Percentiles rank a stretch among this genome's conserved stretches.
These are phyloP conservation scores for Penicillium sp. DNA, from an alignment of 2,329 filamentous ascomycete species.

Conservation along the genomic window DNA sequence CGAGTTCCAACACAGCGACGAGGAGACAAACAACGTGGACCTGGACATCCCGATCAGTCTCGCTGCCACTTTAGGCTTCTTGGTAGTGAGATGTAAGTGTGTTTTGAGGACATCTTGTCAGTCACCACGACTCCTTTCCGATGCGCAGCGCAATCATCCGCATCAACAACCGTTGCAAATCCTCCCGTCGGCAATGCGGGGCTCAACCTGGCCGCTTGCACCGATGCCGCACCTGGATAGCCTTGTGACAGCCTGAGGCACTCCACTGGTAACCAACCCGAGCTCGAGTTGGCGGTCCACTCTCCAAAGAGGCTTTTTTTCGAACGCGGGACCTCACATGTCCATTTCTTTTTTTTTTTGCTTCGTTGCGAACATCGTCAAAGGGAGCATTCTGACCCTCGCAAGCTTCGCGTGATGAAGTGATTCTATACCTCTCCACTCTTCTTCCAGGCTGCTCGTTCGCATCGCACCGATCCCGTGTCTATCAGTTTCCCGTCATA, in stretches of 20 bases:
- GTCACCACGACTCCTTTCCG: no score
- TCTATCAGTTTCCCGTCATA: constrained; percentile 1
- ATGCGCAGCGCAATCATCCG: no score
- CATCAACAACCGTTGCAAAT: no score
- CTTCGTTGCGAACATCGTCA: not conserved
- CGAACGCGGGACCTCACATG: constrained; percentile 32
- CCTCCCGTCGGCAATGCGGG: constrained; percentile 14
- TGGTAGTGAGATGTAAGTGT: no score
- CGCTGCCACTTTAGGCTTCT: not conserved
- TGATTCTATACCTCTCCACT: constrained; percentile 24
- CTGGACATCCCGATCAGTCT: not conserved
- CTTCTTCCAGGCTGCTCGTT: constrained; percentile 2
- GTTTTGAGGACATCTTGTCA: no score
- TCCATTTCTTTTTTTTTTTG: constrained; percentile 14
- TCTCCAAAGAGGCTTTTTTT: constrained; percentile 32
- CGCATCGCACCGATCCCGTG: not conserved
- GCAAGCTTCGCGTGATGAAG: constrained; percentile 26
- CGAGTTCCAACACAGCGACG: not conserved
- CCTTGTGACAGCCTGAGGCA: constrained; percentile 23
- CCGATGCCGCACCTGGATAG: constrained; percentile 13
- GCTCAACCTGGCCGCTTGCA: constrained; percentile 17
- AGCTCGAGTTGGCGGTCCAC: constrained; percentile 30
- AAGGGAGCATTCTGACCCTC: not conserved
- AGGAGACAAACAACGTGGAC: not conserved
- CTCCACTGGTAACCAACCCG: constrained; percentile 18